Conservation (phyloP, 1,284 basidiomycete species). For the Ceratobasidium sp. region DNA sequence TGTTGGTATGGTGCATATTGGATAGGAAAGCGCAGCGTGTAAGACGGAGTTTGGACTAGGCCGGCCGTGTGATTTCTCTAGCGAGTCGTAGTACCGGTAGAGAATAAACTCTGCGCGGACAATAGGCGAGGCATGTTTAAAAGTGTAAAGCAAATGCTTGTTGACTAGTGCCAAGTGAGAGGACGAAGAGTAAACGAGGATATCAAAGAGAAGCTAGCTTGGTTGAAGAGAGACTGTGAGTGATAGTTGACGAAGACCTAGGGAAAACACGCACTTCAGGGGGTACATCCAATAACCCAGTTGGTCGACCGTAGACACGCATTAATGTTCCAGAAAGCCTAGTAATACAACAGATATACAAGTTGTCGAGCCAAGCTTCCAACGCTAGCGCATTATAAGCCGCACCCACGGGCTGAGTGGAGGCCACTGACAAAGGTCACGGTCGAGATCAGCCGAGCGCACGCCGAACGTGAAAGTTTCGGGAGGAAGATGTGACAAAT, state of each 20-base stretch:
- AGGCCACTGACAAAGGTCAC: conserved; percentile 7
- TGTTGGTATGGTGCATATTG: conserved; percentile 28
- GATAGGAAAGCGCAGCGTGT: conserved; percentile 34
- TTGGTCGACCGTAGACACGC: conserved; percentile 6
- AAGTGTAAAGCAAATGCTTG: conserved; percentile 30
- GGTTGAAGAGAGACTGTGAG: not conserved
- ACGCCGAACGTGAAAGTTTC: not conserved
- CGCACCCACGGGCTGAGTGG: not conserved
- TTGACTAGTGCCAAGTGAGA: conserved; percentile 30
- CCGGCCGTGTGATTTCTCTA: not conserved
- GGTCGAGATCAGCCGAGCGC: not conserved
- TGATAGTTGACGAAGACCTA: not conserved
- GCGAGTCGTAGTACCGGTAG: not conserved
- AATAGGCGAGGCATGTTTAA: conserved; percentile 38
- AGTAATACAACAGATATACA: conserved; percentile 20
- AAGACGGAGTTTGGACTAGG: conserved; percentile 9
- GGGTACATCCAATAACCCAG: conserved; percentile 33
- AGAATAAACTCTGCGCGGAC: conserved; percentile 34
- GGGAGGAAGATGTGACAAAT: not conserved
- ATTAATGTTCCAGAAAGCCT: not conserved
- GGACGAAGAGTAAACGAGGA: conserved; percentile 25
- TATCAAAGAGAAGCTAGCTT: conserved; percentile 40
- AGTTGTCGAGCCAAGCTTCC: not conserved
- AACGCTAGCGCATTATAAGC: conserved; percentile 17
- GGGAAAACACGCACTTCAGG: conserved; percentile 23